phyloP scores from a whole-genome alignment of 305 asterid species.

The Fraxinus latifolia region DNA sequence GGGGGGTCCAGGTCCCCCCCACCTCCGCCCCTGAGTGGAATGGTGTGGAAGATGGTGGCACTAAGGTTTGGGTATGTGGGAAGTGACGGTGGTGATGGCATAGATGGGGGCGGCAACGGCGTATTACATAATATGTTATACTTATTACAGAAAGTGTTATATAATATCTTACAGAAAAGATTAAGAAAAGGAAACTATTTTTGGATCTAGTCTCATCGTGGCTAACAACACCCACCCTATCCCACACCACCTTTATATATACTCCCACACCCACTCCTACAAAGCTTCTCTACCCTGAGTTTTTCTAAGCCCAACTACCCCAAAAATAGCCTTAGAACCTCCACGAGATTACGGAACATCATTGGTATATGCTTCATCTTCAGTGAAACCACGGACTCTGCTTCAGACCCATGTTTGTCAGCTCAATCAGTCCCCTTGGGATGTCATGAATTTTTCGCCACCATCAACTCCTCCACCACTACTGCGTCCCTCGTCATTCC shows the following conservation, averaged over 20 bases:
- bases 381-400: conserved; percentile 19
- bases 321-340: conserved; percentile 1
- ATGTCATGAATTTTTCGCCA: conserved; percentile 44
- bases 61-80: too few relatives aligned
- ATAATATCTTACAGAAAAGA: too few relatives aligned
- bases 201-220: conserved; percentile 31
- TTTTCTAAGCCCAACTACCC: neutral
- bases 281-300: too few relatives aligned
- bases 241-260: neutral
- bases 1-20: too few relatives aligned
- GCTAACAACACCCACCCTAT: conserved; percentile 21
- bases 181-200: neutral
- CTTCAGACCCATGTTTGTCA: conserved; percentile 38
- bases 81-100: too few relatives aligned
- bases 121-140: too few relatives aligned
- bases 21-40: too few relatives aligned
- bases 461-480: conserved; percentile 30
- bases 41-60: too few relatives aligned
- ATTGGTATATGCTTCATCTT: conserved; percentile 30
- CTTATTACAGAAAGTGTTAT: too few relatives aligned
- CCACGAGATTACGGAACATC: conserved; percentile 63
- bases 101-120: too few relatives aligned
- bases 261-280: neutral
- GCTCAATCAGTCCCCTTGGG: conserved; percentile 67
- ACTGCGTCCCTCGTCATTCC: conserved; percentile 25